These are phyloP conservation scores for Eucalyptus polyanthemos DNA, from an alignment of 345 rosid genomes.

Conservation along the genomic window DNA sequence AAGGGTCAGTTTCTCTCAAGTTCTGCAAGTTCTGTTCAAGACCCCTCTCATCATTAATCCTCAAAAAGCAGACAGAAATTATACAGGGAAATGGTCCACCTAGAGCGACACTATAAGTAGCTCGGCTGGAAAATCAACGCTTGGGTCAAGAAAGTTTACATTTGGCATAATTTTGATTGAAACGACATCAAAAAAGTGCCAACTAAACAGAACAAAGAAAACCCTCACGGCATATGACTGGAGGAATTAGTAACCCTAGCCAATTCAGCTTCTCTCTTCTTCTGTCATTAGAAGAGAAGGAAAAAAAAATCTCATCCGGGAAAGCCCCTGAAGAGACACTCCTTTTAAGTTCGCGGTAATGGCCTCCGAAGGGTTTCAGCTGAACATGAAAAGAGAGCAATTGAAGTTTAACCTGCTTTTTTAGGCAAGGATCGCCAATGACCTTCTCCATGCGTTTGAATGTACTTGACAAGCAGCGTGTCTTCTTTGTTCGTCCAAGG, in stretches of 20 bases:
- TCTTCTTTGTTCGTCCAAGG: conserved; percentile 35
- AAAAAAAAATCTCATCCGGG: not conserved
- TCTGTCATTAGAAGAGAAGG: not conserved
- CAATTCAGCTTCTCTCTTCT: not conserved
- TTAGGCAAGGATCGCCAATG: conserved; percentile 32
- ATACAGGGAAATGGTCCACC: not conserved
- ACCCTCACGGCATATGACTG: not conserved
- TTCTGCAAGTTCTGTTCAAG: not conserved
- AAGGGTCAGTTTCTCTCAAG: not conserved
- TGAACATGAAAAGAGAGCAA: not conserved
- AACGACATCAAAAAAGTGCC: not conserved
- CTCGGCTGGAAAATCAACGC: not conserved
- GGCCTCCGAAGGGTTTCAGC: not conserved
- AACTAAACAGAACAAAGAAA: not conserved
- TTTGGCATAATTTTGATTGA: not conserved
- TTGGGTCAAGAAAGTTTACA: not conserved
- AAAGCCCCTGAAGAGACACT: not conserved
- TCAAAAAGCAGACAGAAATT: not conserved
- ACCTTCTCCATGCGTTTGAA: conserved; percentile 27
- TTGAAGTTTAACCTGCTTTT: conserved; percentile 11
- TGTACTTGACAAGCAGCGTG: conserved; percentile 10
- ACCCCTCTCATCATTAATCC: not conserved
- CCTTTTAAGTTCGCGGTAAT: not conserved
- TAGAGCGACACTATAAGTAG: not conserved
- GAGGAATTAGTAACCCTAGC: not conserved